phyloP scores from a whole-genome alignment of 139 green algal genomes.

The Ulvella scutata region DNA sequence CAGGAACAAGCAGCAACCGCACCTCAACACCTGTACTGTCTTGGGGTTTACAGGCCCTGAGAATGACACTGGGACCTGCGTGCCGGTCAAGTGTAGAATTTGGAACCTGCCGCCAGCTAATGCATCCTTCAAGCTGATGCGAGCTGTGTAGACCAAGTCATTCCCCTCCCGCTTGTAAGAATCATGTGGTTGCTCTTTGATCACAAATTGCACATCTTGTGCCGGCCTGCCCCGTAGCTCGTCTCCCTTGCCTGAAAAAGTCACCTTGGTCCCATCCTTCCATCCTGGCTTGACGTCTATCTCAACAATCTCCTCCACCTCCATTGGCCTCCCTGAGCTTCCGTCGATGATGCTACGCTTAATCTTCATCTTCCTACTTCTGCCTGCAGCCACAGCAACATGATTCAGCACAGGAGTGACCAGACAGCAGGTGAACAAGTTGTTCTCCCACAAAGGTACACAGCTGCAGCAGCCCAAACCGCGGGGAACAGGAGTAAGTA shows the following conservation, averaged over 20 bases:
- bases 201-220: slow-evolving; percentile 79
- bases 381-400: neutral
- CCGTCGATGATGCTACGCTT: slow-evolving; percentile 13
- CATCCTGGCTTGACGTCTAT: slow-evolving; percentile 84
- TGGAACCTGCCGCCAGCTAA: slow-evolving; percentile 11
- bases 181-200: slow-evolving; percentile 80
- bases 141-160: slow-evolving; percentile 58
- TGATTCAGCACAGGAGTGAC: neutral
- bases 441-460: no score
- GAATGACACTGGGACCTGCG: slow-evolving; percentile 26
- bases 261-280: slow-evolving; percentile 91
- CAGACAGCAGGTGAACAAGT: no score
- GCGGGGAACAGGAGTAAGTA: no score
- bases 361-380: neutral
- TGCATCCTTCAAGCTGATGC: slow-evolving; percentile 17
- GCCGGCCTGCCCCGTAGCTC: slow-evolving; percentile 30
- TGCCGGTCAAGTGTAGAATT: slow-evolving; percentile 43
- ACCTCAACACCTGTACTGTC: slow-evolving; percentile 21
- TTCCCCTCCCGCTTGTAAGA: slow-evolving; percentile 66
- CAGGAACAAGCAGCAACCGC: no score
- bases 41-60: slow-evolving; percentile 23
- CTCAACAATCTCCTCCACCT: slow-evolving; percentile 66
- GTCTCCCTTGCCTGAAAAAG: slow-evolving; percentile 74
- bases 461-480: no score
- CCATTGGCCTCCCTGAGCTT: slow-evolving; percentile 11